Evolutionary conservation across 805 yeast species (phyloP), one percentile per base, ranked within the genome.

Genomic region (Cyberlindnera subsufficiens): DNA sequence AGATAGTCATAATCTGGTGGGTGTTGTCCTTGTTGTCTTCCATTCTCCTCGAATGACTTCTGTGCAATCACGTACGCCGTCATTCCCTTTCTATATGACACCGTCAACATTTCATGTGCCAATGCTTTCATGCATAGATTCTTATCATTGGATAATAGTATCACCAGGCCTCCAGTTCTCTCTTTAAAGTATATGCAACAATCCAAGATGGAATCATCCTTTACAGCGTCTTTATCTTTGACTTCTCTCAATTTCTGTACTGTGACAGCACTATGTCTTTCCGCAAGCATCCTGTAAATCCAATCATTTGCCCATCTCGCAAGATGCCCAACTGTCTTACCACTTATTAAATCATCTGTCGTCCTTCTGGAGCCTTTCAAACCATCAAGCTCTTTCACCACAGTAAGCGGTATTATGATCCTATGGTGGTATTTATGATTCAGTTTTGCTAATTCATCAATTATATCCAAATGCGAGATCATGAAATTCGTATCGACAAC

Each of bases 191-290:
- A 88, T 20, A 83, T 54, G 52, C 95, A 84, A 58, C 96, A 88
- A 59, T 90, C 96, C 34, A 89, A 63, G 47, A 90, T 89, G 0
- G 95, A 74, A 54, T 89, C 95, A 61, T 90, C 97, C 44, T 85
- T 81, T 0, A 41, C 41, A 1, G 78, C 59, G 3, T 54, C 40
- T 8, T 58, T 55, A 43, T 80, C 78, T 1, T 82, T 37, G 20
- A 66, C 61, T 56, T 89, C 86, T 25, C 66, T 59, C 15, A 72
- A 35, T 49, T 71, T 76, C 59, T 90, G 96, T 0, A 86, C 95
- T 37, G 72, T 63, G 0, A 89, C 75, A 0, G 72, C 68, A 0
- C 73, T 63, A 27, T 71, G 67, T 4, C 59, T 56, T 6, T 69
- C 67, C 3, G 89, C 85, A 17, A 90, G 64, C 37, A 71, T 66